phyloP scores from a whole-genome alignment of 2,329 filamentous ascomycete species.

The Colletotrichum cordylinicola region DNA sequence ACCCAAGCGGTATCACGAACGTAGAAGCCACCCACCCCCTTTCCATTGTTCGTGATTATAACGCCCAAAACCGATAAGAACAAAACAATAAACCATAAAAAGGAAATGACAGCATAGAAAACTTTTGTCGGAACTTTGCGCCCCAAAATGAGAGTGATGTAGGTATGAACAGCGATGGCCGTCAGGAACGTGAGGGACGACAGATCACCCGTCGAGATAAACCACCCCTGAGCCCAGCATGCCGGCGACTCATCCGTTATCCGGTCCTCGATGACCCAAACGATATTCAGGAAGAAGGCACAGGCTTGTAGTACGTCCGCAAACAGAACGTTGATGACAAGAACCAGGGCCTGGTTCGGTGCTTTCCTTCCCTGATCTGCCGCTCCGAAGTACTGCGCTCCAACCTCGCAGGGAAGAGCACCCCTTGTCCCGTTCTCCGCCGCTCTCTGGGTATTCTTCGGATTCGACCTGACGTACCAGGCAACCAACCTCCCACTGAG shows the following conservation, averaged over 20 bases:
- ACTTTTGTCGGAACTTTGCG: constrained; percentile 48
- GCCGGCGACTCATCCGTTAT: constrained; percentile 52
- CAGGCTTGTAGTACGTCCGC: constrained; percentile 63
- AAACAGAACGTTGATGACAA: constrained; percentile 64
- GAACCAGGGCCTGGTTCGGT: constrained; percentile 61
- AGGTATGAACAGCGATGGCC: constrained; percentile 63
- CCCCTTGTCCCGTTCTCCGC: constrained; percentile 5
- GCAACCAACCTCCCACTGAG: constrained; percentile 38
- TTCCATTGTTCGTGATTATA: constrained; percentile 7
- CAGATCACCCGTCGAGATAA: constrained; percentile 63
- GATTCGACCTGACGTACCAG: constrained; percentile 34
- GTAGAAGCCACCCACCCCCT: constrained; percentile 38
- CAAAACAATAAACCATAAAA: constrained; percentile 52
- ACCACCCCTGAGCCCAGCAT: constrained; percentile 62
- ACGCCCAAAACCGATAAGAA: constrained; percentile 3
- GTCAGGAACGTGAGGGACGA: constrained; percentile 64
- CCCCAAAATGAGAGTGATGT: constrained; percentile 55
- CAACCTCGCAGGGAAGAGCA: constrained; percentile 26
- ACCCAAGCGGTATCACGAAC: constrained; percentile 61
- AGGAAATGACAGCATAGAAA: constrained; percentile 47
- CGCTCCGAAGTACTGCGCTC: constrained; percentile 11
- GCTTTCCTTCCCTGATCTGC: constrained; percentile 16
- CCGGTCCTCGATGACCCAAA: constrained; percentile 53
- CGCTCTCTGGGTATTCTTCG: constrained; percentile 32
- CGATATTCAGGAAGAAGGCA: constrained; percentile 60